Percentiles rank a stretch among this genome's conserved stretches.
Evolutionary conservation across 371 early-diverging fungal genomes (phyloP).

Genomic region (Actinomortierella wolfii): DNA sequence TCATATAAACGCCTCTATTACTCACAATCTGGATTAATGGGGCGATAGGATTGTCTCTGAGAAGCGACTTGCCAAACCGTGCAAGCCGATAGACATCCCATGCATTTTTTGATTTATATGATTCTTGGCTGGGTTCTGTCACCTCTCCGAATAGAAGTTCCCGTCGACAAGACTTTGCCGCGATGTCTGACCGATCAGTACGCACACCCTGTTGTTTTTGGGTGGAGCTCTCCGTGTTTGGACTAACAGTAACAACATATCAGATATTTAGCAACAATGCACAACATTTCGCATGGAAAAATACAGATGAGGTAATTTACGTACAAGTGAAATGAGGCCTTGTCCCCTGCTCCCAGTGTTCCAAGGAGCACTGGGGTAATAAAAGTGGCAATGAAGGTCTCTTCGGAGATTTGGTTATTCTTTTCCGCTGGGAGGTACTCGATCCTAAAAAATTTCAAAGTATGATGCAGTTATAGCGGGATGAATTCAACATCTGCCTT

Average conservation of each 20-base stretch:
- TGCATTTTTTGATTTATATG: slow-evolving; percentile 5
- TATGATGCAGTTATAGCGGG: background rate
- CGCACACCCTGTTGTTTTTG: slow-evolving; percentile 10
- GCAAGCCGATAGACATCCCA: slow-evolving; percentile 5
- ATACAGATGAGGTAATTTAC: slow-evolving; percentile 2
- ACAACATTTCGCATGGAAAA: slow-evolving; percentile 8
- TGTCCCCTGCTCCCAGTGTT: slow-evolving; percentile 9
- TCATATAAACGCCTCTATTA: slow-evolving; percentile 16
- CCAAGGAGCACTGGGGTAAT: slow-evolving; percentile 16
- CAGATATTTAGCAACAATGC: slow-evolving; percentile 9
- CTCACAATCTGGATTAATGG: slow-evolving; percentile 12
- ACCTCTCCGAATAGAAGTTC: slow-evolving; percentile 17
- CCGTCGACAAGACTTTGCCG: slow-evolving; percentile 10
- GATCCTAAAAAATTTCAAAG: slow-evolving; percentile 11
- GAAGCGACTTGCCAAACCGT: background rate
- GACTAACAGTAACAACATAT: slow-evolving; percentile 15
- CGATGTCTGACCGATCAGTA: slow-evolving; percentile 13
- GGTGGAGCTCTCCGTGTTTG: slow-evolving; percentile 12
- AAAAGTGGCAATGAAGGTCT: slow-evolving; percentile 15
- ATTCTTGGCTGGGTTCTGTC: slow-evolving; percentile 16
- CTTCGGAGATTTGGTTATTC: slow-evolving; percentile 11
- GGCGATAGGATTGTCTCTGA: slow-evolving; percentile 11
- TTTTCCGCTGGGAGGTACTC: slow-evolving; percentile 15
- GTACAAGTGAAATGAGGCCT: slow-evolving; percentile 20
- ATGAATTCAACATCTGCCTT: slow-evolving; percentile 1